phyloP scores from a whole-genome alignment of 1,139 yeast genomes.

The Yamadazyma membranifaciens region DNA sequence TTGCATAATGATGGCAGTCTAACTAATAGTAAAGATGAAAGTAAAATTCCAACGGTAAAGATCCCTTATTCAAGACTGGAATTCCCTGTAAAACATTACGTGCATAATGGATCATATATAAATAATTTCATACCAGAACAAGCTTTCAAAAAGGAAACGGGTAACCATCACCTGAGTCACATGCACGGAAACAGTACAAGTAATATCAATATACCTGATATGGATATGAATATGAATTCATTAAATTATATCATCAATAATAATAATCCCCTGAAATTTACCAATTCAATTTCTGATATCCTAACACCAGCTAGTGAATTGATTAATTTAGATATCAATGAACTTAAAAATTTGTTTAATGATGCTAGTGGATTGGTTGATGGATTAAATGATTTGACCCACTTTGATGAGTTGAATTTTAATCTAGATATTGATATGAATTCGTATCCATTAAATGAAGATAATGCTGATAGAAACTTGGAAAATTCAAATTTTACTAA shows the following conservation, averaged over 20 bases:
- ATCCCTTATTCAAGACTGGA: not conserved
- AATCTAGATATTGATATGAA: constrained; percentile 1
- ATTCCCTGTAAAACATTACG: constrained; percentile 13
- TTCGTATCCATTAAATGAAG: constrained; percentile 8
- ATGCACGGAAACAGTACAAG: too few relatives aligned
- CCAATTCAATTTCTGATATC: constrained; percentile 28
- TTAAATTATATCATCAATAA: too few relatives aligned
- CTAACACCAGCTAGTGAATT: too few relatives aligned
- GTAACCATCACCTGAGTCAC: not conserved
- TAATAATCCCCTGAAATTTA: constrained; percentile 6
- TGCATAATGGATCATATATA: constrained; percentile 15
- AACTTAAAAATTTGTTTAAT: constrained; percentile 33
- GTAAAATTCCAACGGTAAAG: not conserved
- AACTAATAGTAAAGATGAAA: not conserved
- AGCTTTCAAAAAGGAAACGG: not conserved
- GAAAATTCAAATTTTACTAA: constrained; percentile 2
- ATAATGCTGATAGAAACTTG: not conserved
- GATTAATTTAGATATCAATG: constrained; percentile 7
- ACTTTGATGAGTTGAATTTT: constrained; percentile 19
- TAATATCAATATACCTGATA: too few relatives aligned
- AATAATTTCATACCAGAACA: constrained; percentile 11
- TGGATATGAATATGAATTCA: too few relatives aligned
- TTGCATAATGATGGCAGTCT: not conserved
- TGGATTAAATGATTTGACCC: constrained; percentile 45
- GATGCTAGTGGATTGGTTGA: constrained; percentile 52